Evolutionary conservation across 208 protist genomes (phyloP), one percentile per base, ranked within the genome.

Genomic region (Leishmania aethiopica): DNA sequence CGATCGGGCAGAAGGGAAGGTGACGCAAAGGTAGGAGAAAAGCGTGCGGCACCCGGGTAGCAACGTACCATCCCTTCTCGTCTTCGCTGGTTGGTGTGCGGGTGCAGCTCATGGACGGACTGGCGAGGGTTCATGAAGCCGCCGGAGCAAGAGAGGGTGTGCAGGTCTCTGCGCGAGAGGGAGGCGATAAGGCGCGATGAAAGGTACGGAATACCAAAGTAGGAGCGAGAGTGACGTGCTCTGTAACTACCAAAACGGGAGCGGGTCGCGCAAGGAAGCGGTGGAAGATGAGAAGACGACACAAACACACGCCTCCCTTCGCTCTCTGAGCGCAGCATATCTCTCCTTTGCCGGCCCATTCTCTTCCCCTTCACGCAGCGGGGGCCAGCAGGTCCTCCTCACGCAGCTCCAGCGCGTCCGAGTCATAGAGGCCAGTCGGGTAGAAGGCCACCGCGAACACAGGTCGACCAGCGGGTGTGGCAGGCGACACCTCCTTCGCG

Each of bases 361-460:
- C 32, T 62, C 47, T 17, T 57, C 2, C 47, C 22, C 37, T 51
- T 66, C 49, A 76, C n/a, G 51, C 28, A 76, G n/a, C 25, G 0
- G 74, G 35, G 1, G 35, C 37, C 45, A 79, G 60, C 37, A 72
- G 17, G 40, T 82, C 87, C 19, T 93, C 92, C 6, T 64, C 78
- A 22, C 86, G 87, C 69, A 83, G 57, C 15, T 82, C 83, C 53
- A 94, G 78, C 42, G n/a, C 45, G 37, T 89, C 90, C 3, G 82
- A 82, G 75, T 94, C 92, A 76, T 89, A 97, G n/a, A 90, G 67
- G 7, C 78, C 71, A 28, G 90, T 92, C 1, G 92, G 88, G 60
- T 91, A 96, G 84, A 97, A 97, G 40, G 55, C 84, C 57, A 95
- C 86, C 59, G 62, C 45, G 37, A 86, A 82, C 35, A 70, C 25